Conservation (phyloP, 73 alveolate genomes). For the Paramecium sonneborni region DNA sequence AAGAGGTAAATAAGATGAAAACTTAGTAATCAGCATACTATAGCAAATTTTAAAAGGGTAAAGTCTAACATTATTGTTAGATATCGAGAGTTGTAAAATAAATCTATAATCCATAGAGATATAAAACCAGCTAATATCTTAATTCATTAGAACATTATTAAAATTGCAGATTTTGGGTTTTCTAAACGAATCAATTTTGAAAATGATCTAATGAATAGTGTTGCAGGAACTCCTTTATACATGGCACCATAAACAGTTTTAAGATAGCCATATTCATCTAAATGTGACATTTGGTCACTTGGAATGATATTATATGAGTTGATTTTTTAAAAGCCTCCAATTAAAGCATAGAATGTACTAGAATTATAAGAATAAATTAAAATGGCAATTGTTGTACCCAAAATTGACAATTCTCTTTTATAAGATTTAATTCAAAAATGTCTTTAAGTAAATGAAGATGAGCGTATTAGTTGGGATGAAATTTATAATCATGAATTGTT, state of each 20-base stretch:
- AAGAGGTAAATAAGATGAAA: not conserved
- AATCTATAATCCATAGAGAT: conserved; percentile 61
- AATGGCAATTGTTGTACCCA: not conserved
- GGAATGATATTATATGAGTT: conserved; percentile 50
- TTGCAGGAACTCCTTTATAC: conserved; percentile 58
- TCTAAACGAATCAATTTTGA: conserved; percentile 39
- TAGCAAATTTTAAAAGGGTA: conserved; percentile 18
- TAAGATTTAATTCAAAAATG: not conserved
- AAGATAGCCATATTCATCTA: conserved; percentile 53
- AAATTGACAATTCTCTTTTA: not conserved
- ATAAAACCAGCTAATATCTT: conserved; percentile 64
- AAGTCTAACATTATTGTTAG: not conserved
- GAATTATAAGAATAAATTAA: conserved; percentile 3
- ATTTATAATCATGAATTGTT: not conserved
- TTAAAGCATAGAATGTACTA: conserved; percentile 28
- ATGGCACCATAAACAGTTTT: conserved; percentile 59
- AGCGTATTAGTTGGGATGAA: not conserved
- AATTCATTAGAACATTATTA: conserved; percentile 31
- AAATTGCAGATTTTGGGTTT: conserved; percentile 67
- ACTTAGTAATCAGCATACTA: not conserved
- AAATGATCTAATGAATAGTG: conserved; percentile 29
- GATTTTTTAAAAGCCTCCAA: conserved; percentile 32
- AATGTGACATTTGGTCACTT: conserved; percentile 64
- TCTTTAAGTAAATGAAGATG: conserved; percentile 1
- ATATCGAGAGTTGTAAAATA: conserved; percentile 43